phyloP scores from a whole-genome alignment of 768 basidiomycete genomes.

The Imleria badia region DNA sequence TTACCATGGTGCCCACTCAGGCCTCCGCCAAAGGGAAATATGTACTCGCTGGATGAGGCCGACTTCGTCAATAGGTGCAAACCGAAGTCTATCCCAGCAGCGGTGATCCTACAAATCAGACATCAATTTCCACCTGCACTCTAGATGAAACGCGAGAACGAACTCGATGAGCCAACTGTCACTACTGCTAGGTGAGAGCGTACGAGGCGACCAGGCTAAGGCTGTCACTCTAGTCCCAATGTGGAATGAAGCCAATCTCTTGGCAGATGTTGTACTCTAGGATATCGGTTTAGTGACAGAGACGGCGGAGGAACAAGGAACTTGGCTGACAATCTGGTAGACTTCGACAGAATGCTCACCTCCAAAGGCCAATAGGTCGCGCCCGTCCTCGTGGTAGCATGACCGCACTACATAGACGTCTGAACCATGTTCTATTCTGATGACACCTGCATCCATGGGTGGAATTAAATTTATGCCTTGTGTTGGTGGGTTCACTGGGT shows the following conservation, averaged over 20 bases:
- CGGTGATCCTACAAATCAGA: constrained; percentile 52
- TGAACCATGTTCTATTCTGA: constrained; percentile 58
- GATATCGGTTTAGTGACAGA: constrained; percentile 10
- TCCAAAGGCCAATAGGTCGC: constrained; percentile 71
- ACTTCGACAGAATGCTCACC: constrained; percentile 73
- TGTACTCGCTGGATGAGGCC: constrained; percentile 44
- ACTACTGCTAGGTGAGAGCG: constrained; percentile 62
- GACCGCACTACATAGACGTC: constrained; percentile 62
- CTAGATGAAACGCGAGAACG: constrained; percentile 20
- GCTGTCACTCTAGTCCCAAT: constrained; percentile 70
- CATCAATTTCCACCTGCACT: constrained; percentile 7
- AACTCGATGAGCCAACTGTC: constrained; percentile 76
- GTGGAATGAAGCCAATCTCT: constrained; percentile 67
- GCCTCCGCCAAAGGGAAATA: constrained; percentile 76
- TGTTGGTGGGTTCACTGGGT: not conserved
- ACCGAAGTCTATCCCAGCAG: constrained; percentile 66
- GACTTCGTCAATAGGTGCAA: constrained; percentile 68
- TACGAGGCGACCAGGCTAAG: constrained; percentile 73
- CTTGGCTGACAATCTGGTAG: constrained; percentile 55
- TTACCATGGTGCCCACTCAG: constrained; percentile 79
- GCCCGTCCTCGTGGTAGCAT: constrained; percentile 59
- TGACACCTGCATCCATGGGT: constrained; percentile 46
- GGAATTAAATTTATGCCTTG: not conserved
- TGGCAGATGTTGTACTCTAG: constrained; percentile 45
- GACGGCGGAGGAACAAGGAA: not conserved